A percentile compares a stretch with the other conserved stretches of the same genome.
Conservation (phyloP, 176 grass and related monocot genomes). For the Carex scoparia region DNA sequence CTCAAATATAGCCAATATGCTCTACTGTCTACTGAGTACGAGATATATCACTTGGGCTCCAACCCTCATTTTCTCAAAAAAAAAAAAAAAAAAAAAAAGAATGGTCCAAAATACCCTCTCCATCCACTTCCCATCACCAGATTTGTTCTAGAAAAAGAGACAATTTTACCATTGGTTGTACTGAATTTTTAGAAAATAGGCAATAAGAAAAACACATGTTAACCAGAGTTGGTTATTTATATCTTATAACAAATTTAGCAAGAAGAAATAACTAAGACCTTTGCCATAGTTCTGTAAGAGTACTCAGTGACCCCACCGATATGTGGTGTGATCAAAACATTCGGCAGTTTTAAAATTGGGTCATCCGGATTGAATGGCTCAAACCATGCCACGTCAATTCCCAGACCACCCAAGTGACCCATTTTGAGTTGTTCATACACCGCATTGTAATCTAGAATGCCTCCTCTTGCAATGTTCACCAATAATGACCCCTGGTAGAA, state of each 20-base stretch:
- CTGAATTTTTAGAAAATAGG: neutral
- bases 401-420: constrained; percentile 80
- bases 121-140: neutral
- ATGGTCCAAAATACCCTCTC: neutral
- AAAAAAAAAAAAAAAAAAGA: neutral
- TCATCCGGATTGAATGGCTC: constrained; percentile 94
- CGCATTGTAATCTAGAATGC: constrained; percentile 60
- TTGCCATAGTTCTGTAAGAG: constrained; percentile 84
- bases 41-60: neutral
- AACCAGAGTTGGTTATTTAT: neutral
- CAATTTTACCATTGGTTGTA: neutral
- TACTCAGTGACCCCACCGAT: constrained; percentile 70
- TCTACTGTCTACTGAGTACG: neutral
- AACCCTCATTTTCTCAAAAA: neutral
- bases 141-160: neutral
- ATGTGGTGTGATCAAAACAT: constrained; percentile 91
- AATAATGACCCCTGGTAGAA: constrained; percentile 57
- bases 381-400: constrained; percentile 89
- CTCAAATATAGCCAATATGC: neutral
- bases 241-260: neutral
- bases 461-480: constrained; percentile 86
- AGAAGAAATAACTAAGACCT: constrained; percentile 35
- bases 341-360: constrained; percentile 77
- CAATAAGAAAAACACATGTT: constrained; percentile 10
- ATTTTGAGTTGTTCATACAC: constrained; percentile 67